A percentile compares a stretch with the other conserved stretches of the same genome.
These are phyloP conservation scores for Parsonsia alboflavescens DNA, from an alignment of 257 asterid genomes.

Conservation along the genomic window DNA sequence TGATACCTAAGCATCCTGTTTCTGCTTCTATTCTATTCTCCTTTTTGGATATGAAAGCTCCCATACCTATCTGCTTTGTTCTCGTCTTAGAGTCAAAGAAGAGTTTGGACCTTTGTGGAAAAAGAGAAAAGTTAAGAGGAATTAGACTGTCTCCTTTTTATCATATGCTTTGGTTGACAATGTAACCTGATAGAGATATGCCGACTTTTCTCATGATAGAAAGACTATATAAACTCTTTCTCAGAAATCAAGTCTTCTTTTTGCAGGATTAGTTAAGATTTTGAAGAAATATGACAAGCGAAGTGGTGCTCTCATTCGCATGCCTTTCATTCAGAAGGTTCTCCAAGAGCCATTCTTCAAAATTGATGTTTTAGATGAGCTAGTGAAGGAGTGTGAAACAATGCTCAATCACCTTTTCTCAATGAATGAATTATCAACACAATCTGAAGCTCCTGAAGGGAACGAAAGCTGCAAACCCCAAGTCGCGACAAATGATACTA, in stretches of 20 bases:
- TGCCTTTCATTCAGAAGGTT: slow-evolving; percentile 67
- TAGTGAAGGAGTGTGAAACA: slow-evolving; percentile 60
- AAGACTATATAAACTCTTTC: not conserved
- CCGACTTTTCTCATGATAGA: not conserved
- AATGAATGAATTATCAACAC: slow-evolving; percentile 34
- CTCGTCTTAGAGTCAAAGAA: not conserved
- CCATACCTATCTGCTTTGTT: not conserved
- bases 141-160: not conserved
- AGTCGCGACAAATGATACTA: slow-evolving; percentile 18
- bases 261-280: slow-evolving; percentile 67
- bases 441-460: slow-evolving; percentile 29
- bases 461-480: slow-evolving; percentile 22
- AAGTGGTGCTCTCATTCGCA: slow-evolving; percentile 54
- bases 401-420: slow-evolving; percentile 53
- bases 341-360: slow-evolving; percentile 58
- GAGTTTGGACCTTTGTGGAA: not conserved
- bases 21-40: not conserved
- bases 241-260: slow-evolving; percentile 4
- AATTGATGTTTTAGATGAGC: slow-evolving; percentile 44
- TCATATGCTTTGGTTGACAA: no score
- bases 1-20: not conserved
- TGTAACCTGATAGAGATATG: not conserved
- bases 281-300: slow-evolving; percentile 74
- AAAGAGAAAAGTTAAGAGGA: not conserved
- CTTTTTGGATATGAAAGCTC: not conserved